phyloP scores from a whole-genome alignment of 768 basidiomycete species.

The Boletus reticuloceps region DNA sequence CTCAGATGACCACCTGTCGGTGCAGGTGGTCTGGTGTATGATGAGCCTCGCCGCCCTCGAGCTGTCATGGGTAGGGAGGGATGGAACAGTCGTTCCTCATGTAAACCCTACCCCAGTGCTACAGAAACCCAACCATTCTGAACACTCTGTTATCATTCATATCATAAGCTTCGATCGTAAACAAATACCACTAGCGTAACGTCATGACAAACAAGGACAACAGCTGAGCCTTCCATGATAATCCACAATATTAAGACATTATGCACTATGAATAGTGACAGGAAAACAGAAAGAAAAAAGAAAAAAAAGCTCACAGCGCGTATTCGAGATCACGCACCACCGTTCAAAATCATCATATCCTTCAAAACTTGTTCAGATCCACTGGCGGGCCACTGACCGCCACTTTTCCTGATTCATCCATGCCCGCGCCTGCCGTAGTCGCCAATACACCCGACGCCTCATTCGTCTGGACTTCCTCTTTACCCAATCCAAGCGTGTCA shows the following conservation, averaged over 20 bases:
- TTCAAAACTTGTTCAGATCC: constrained; percentile 31
- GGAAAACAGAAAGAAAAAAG: neutral
- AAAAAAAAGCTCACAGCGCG: neutral
- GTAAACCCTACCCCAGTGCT: too few relatives aligned
- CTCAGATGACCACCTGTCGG: too few relatives aligned
- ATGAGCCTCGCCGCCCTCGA: too few relatives aligned
- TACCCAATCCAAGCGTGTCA: constrained; percentile 54
- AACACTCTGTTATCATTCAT: too few relatives aligned
- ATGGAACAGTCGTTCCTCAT: too few relatives aligned
- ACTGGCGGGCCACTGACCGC: constrained; percentile 19
- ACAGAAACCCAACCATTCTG: too few relatives aligned
- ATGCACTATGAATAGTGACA: neutral
- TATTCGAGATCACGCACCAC: neutral
- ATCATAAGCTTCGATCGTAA: neutral
- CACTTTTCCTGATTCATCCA: constrained; percentile 63
- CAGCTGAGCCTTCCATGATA: neutral
- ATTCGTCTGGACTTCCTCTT: constrained; percentile 60
- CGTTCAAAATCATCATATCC: neutral
- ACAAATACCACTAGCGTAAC: neutral
- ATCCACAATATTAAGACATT: neutral
- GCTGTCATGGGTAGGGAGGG: too few relatives aligned
- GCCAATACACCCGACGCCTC: constrained; percentile 49
- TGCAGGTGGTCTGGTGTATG: too few relatives aligned
- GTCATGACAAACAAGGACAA: constrained; percentile 1
- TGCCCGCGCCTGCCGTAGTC: constrained; percentile 47